phyloP scores from a whole-genome alignment of 345 rosid species.

The Gossypium arboreum region DNA sequence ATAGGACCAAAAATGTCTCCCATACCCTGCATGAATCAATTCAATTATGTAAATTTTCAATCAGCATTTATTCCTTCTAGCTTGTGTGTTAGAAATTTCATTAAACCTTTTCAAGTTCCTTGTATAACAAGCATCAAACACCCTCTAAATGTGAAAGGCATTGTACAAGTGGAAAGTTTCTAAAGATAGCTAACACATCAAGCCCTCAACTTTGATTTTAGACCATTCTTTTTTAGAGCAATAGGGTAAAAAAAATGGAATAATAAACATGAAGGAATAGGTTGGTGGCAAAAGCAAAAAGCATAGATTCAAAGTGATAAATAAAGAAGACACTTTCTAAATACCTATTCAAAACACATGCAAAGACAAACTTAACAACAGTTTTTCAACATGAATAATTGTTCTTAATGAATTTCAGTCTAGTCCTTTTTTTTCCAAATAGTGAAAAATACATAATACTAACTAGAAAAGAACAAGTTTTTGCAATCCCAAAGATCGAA shows the following conservation, averaged over 20 bases:
- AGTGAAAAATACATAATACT: not conserved
- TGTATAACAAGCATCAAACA: not conserved
- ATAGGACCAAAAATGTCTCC: constrained; percentile 67
- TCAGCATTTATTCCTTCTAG: not conserved
- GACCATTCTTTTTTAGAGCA: not conserved
- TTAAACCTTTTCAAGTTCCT: too few species aligned
- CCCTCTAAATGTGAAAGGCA: not conserved
- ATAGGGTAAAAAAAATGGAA: not conserved
- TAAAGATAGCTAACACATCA: not conserved
- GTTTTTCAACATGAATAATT: too few species aligned
- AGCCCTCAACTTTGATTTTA: not conserved
- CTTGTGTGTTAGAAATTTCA: too few species aligned
- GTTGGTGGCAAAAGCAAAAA: not conserved
- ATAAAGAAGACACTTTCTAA: not conserved
- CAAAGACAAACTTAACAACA: not conserved
- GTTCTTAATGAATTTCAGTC: not conserved
- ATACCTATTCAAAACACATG: not conserved
- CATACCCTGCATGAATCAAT: constrained; percentile 52
- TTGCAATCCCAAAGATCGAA: constrained; percentile 4
- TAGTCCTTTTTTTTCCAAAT: not conserved
- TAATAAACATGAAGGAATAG: not conserved
- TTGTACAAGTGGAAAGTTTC: not conserved
- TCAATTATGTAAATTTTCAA: not conserved
- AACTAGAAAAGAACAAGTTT: constrained; percentile 2
- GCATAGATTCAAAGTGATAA: not conserved